Conservation (phyloP, 371 early-diverging fungal species). For the Mucor racemosus region DNA sequence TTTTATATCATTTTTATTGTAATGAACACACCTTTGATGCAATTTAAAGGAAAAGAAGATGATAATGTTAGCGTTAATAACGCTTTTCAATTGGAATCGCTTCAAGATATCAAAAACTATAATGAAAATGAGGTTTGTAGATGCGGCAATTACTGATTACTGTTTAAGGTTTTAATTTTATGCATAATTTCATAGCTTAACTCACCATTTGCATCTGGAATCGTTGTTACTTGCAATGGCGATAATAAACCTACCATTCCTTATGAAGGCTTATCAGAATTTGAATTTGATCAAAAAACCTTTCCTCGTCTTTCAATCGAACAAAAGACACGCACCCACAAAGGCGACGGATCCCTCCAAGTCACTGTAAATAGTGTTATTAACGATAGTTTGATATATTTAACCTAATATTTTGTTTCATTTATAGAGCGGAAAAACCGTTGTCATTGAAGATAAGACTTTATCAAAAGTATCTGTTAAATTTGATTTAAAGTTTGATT, state of each 20-base stretch:
- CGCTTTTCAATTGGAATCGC: not conserved
- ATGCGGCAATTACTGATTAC: not conserved
- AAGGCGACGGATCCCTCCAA: not conserved
- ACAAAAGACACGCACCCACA: not conserved
- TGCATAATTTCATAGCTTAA: no score
- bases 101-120: no score
- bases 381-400: not conserved
- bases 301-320: conserved; percentile 8
- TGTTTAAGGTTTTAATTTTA: not conserved
- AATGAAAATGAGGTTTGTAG: not conserved
- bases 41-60: not conserved
- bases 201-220: no score
- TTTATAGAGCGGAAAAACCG: conserved; percentile 1
- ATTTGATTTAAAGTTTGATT: conserved; percentile 11
- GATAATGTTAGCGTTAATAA: not conserved
- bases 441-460: not conserved
- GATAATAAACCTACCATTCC: conserved; percentile 11
- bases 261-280: conserved; percentile 10
- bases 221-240: not conserved
- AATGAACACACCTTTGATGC: not conserved
- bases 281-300: conserved; percentile 8
- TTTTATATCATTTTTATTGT: not conserved
- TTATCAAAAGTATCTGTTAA: not conserved
- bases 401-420: not conserved
- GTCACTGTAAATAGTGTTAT: not conserved